Evolutionary conservation across 139 green algal genomes (phyloP).

Genomic region (Tetradesmus lagerheimii): DNA sequence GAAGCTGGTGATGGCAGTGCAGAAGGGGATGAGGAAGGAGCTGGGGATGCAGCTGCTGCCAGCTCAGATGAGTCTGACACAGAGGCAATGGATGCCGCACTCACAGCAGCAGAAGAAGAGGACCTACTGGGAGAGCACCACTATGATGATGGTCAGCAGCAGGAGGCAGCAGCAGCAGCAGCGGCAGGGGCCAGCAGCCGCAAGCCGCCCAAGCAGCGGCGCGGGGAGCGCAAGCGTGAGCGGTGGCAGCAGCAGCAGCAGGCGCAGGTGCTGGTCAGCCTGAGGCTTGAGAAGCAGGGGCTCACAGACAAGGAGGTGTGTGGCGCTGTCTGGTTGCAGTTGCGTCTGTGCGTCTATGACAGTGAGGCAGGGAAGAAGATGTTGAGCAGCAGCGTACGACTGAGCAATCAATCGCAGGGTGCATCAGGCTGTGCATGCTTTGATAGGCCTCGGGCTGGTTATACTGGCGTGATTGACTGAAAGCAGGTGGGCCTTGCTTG

Average conservation of each 20-base stretch:
- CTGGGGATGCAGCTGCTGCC: neutral
- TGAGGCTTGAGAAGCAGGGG: slow-evolving; percentile 67
- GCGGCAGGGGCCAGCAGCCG: neutral
- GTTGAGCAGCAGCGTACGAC: no score
- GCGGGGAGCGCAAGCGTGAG: slow-evolving; percentile 26
- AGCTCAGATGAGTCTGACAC: neutral
- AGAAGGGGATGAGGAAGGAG: neutral
- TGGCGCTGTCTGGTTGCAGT: no score
- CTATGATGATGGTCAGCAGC: neutral
- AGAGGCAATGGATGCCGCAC: slow-evolving; percentile 21
- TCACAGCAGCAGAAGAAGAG: slow-evolving; percentile 39
- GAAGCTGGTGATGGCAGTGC: neutral
- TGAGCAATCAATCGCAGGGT: no score
- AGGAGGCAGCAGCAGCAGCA: slow-evolving; percentile 16
- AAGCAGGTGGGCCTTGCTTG: no score
- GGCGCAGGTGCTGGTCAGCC: slow-evolving; percentile 52
- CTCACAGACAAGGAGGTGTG: slow-evolving; percentile 67
- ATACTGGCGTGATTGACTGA: no score
- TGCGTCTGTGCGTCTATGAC: no score
- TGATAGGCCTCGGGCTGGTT: no score
- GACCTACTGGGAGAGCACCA: neutral
- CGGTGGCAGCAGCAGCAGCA: neutral
- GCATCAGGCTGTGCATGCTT: no score
- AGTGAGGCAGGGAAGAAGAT: no score
- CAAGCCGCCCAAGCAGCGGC: neutral